Evolutionary conservation across 2,329 filamentous ascomycete genomes (phyloP).

Genomic region (Scedosporium dehoogii): DNA sequence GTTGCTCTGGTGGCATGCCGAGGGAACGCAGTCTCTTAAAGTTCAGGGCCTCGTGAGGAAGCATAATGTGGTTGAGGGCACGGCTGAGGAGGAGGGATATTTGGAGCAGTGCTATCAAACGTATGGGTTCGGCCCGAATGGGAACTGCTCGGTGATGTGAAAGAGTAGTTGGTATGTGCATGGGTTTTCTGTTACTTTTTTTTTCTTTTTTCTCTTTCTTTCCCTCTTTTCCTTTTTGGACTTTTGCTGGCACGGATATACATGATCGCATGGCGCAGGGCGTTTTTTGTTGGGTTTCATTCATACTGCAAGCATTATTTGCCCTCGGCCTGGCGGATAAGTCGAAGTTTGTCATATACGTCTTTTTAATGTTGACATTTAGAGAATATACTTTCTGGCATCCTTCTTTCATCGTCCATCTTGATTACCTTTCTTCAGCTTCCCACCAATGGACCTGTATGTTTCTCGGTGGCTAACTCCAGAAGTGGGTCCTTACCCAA

Average conservation of each 20-base stretch:
- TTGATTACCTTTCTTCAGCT: no score
- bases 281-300: background rate
- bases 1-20: constrained; percentile 86
- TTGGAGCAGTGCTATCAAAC: constrained; percentile 55
- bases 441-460: no score
- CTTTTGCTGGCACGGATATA: background rate
- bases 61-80: constrained; percentile 44
- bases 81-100: constrained; percentile 67
- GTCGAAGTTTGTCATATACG: background rate
- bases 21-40: constrained; percentile 71
- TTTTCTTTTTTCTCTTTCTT: background rate
- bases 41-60: constrained; percentile 64
- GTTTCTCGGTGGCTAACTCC: no score
- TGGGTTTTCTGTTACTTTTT: constrained; percentile 9
- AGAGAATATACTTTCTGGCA: no score
- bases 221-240: background rate
- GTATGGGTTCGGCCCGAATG: constrained; percentile 30
- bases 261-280: background rate
- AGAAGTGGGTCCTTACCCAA: no score
- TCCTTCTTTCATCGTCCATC: no score
- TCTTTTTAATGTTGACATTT: background rate
- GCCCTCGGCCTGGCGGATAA: no score
- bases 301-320: no score
- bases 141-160: constrained; percentile 45
- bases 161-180: background rate